Evolutionary conservation across 345 rosid genomes (phyloP), one percentile per base, ranked within the genome.

Genomic region (Triadica sebifera): DNA sequence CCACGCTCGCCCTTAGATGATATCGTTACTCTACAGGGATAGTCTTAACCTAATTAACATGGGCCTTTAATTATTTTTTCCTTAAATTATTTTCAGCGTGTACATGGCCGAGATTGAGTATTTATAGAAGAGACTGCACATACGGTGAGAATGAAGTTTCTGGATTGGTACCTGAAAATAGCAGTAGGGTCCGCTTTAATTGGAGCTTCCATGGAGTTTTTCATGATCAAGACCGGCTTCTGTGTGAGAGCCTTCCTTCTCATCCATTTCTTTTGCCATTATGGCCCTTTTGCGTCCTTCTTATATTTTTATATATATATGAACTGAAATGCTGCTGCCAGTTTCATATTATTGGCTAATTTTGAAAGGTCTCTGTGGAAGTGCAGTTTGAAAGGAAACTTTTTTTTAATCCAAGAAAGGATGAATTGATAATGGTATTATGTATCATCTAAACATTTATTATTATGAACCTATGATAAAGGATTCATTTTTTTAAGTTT

Each of bases 191-290:
- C 97, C 12, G 91, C 94, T 71, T 50, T 90, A 16, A 56, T 91
- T 60, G 98, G 97, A 67, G 97, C 87, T 63, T 94, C 95, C 78
- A 95, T 90, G 96, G 97, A 95, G 78, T 73, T 91, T 37, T 92
- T 90, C 94, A 95, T 91, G 98, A 89, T 89, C 86, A 89, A 95
- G 79, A 91, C 93, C 63, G 98, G 96, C 43, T 94, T 93, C 93
- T 93, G 97, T 91, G 85, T 77, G 89, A 77, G 85, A 81, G 80
- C 73, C 45, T 71, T 82, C 87, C 92, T 49, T 79, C 79, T 71
- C 61, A 46, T 37, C 17, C 60, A 22, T 25, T 49, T 73, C 3
- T 52, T 15, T 39, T 53, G 16, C 19, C 49, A 22, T 7, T 43
- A 19, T 15, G 66, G 29, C 19, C 22, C 41, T 51, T 50, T 12